Percentiles rank a stretch among this genome's conserved stretches.
Evolutionary conservation across 139 green algal species (phyloP).

Genomic region (Closterium sp.): DNA sequence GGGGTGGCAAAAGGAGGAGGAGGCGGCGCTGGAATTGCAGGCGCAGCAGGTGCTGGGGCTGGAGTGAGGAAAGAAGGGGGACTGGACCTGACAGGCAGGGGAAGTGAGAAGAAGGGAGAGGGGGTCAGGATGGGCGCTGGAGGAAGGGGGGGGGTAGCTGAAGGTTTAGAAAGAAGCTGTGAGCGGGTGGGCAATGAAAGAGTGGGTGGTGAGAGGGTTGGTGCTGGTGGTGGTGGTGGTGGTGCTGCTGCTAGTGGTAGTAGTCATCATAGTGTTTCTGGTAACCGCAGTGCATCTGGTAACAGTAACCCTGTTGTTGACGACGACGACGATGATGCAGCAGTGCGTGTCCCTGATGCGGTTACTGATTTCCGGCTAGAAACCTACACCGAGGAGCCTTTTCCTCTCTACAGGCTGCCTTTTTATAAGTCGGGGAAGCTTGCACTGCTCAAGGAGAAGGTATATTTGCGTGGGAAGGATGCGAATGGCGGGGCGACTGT

Average conservation of each 20-base stretch:
- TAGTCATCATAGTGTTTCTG: too few species aligned
- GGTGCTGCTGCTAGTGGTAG: too few species aligned
- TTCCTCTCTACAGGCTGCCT: neutral
- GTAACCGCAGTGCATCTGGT: neutral
- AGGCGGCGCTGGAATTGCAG: neutral
- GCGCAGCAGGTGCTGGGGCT: neutral
- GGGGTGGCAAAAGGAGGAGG: neutral
- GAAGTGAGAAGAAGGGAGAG: neutral
- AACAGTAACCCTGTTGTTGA: neutral
- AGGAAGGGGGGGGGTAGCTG: too few species aligned
- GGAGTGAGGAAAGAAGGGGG: neutral
- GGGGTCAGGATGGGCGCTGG: neutral
- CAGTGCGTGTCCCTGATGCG: neutral
- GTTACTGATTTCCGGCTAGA: neutral
- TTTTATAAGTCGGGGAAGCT: neutral
- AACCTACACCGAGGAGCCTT: neutral
- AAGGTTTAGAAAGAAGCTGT: neutral
- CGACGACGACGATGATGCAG: neutral
- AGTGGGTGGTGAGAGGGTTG: neutral
- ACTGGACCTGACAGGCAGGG: neutral
- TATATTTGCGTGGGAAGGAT: neutral
- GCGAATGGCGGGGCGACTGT: neutral
- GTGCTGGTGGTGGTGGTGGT: neutral
- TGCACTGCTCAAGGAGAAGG: neutral
- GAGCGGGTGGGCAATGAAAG: neutral